Base-by-base conservation (phyloP, 1,284 basidiomycete species). In the Lignosus rhinocerotis region DNA sequence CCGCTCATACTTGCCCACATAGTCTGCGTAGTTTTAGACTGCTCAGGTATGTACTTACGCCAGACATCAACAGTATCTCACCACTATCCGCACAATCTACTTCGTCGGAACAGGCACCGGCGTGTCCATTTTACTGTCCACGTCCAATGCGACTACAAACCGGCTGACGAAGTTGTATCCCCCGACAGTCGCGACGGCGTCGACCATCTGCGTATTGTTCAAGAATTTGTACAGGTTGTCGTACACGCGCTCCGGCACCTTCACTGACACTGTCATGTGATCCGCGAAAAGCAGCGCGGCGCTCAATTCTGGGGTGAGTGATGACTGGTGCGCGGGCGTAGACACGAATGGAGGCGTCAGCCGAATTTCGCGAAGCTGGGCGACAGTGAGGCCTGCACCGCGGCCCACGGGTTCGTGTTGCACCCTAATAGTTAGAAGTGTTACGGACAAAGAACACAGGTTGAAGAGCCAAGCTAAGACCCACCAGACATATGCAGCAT, bases 381-480 rank as follows among this genome's bases (percentile, higher is more conserved):
- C 62, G 5, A 73, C 73, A 1, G 75, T 78, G 21, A 78, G 67
- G 48, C 77, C 77, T 36, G 66, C 76, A 7, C 70, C 58, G 36
- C 75, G 73, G 21, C 73, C 77, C 6, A 75, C 72, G n/a, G 75
- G 56, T 63, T 78, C 77, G 55, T 79, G 77, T 52, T 78, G 75
- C 16, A 75, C 55, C 77, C 77, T 78, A 50, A 33, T 16, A 12
- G 50, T 14, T 19, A 31, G 7, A 45, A 19, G 25, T 10, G n/a
- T 17, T 17, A 17, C n/a, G n/a, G 30, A 30, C 11, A 11, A 8
- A 17, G 32, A 42, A 39, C 32, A 11, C 3, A 31, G 17, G 31
- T n/a, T 14, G 17, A 9, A 19, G 10, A 53, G 34, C 19, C 39
- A 12, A 53, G 34, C 19, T 31, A 12, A 32, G 51, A 25, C 50